phyloP scores from a whole-genome alignment of 768 basidiomycete genomes.

The Mycena indigotica region DNA sequence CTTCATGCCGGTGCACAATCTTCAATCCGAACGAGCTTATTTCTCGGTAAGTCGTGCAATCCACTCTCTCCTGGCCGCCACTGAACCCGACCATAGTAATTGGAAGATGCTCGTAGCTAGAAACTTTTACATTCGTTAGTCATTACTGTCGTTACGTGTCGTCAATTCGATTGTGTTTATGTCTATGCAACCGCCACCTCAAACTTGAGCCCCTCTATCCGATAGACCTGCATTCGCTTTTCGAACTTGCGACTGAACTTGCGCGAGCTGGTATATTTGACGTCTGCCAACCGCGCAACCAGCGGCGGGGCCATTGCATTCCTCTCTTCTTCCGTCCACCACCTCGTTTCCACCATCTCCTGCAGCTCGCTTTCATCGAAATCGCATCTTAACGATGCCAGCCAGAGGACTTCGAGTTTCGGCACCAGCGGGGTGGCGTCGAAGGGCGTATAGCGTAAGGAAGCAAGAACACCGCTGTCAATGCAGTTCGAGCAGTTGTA shows the following conservation, averaged over 20 bases:
- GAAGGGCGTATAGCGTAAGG: slow-evolving; percentile 2
- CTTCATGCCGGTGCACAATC: slow-evolving; percentile 50
- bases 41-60: slow-evolving; percentile 37
- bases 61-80: too few species aligned
- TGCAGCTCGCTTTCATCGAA: slow-evolving; percentile 13
- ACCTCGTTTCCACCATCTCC: slow-evolving; percentile 17
- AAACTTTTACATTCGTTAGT: too few species aligned
- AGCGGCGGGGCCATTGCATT: slow-evolving; percentile 6
- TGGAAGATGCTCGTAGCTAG: too few species aligned
- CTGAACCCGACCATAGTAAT: too few species aligned
- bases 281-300: slow-evolving; percentile 6
- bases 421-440: slow-evolving; percentile 7
- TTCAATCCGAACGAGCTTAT: slow-evolving; percentile 40
- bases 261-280: slow-evolving; percentile 11
- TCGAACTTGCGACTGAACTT: slow-evolving; percentile 15
- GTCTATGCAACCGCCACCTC: slow-evolving; percentile 3
- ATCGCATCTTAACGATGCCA: slow-evolving; percentile 12
- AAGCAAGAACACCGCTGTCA: slow-evolving; percentile 11
- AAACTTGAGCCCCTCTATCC: slow-evolving; percentile 10
- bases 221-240: slow-evolving; percentile 11
- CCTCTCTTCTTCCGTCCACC: slow-evolving; percentile 16
- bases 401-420: slow-evolving; percentile 15
- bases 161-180: too few species aligned
- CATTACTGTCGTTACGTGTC: too few species aligned
- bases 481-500: slow-evolving; percentile 17